Conservation (phyloP, 768 basidiomycete genomes). For the Naganishia vaughanmartiniae region DNA sequence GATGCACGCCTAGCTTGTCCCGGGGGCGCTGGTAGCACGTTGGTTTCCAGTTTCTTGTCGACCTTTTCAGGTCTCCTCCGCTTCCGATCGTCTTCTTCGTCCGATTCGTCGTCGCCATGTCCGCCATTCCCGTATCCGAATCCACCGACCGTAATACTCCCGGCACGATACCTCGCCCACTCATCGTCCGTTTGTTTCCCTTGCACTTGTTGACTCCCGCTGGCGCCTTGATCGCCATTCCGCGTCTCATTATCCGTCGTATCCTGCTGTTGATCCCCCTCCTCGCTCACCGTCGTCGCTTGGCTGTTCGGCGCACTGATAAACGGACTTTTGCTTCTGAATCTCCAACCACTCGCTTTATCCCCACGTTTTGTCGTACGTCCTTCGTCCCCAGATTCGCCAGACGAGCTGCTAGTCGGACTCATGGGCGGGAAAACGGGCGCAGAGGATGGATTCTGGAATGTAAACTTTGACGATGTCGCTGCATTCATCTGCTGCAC, state of each 20-base stretch:
- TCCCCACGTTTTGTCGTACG: not conserved
- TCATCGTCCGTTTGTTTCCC: not conserved
- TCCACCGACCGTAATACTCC: conserved; percentile 33
- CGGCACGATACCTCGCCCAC: conserved; percentile 20
- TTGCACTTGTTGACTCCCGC: not conserved
- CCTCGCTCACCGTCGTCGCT: conserved; percentile 5
- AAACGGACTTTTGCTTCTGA: conserved; percentile 18
- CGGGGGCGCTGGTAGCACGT: not conserved
- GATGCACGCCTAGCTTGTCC: not conserved
- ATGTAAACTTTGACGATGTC: conserved; percentile 20
- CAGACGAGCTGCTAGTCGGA: conserved; percentile 28
- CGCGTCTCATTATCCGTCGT: conserved; percentile 8
- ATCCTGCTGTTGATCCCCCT: not conserved
- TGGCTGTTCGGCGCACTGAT: conserved; percentile 18
- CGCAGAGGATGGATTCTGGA: conserved; percentile 1
- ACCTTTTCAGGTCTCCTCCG: not conserved
- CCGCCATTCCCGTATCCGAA: conserved; percentile 30
- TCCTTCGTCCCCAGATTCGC: conserved; percentile 20
- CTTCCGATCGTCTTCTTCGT: conserved; percentile 27
- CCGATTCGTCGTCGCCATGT: conserved; percentile 19
- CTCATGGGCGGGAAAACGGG: conserved; percentile 29
- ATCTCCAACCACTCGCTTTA: not conserved
- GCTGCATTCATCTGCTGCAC: not conserved
- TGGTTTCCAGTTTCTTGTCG: conserved; percentile 24
- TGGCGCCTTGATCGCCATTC: conserved; percentile 9